Evolutionary conservation across 148 eudicot species (phyloP).

Genomic region (Spergularia bocconei): DNA sequence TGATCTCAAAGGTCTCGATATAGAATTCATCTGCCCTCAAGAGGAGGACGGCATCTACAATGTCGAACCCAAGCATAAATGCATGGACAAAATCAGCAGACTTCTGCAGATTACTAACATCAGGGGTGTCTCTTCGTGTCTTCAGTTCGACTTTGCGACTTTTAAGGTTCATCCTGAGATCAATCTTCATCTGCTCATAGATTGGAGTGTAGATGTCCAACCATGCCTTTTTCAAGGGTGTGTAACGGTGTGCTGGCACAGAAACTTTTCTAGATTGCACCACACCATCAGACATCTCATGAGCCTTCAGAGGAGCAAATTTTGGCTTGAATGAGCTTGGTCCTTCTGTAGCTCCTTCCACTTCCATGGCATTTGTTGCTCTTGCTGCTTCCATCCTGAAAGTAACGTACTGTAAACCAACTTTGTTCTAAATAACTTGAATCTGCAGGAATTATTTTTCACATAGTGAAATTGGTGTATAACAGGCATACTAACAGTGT

Average conservation of each 20-base stretch:
- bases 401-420: neutral
- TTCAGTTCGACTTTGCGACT: conserved; percentile 67
- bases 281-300: conserved; percentile 72
- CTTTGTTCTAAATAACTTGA: too few relatives aligned
- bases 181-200: conserved; percentile 76
- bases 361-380: conserved; percentile 45
- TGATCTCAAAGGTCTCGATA: conserved; percentile 70
- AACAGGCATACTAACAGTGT: too few relatives aligned
- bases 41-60: conserved; percentile 63
- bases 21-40: conserved; percentile 75
- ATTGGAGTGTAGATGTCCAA: conserved; percentile 74
- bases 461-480: too few relatives aligned
- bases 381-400: conserved; percentile 15
- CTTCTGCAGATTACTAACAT: conserved; percentile 66
- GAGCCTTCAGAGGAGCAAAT: conserved; percentile 64
- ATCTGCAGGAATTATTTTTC: too few relatives aligned
- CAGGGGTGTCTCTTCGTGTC: conserved; percentile 73
- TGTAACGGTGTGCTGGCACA: conserved; percentile 72
- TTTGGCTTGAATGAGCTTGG: conserved; percentile 43
- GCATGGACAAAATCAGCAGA: conserved; percentile 85
- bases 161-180: conserved; percentile 81
- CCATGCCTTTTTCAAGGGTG: conserved; percentile 77
- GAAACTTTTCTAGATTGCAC: conserved; percentile 61
- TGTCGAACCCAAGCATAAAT: conserved; percentile 79
- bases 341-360: conserved; percentile 33